Evolutionary conservation across 2,329 filamentous ascomycete genomes (phyloP).

Genomic region (Penicillium nordicum): DNA sequence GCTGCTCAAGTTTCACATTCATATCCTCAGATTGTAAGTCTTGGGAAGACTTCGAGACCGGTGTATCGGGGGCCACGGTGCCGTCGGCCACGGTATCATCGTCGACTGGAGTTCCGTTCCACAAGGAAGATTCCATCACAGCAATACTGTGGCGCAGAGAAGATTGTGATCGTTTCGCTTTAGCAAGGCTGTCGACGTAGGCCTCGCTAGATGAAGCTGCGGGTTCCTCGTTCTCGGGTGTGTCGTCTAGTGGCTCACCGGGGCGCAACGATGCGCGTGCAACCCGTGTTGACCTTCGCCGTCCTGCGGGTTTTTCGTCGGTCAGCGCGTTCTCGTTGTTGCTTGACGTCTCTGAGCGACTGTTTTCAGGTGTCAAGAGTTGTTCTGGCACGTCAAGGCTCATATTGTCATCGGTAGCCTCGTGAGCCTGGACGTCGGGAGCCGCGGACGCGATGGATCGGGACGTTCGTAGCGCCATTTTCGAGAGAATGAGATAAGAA

Average conservation of each 20-base stretch:
- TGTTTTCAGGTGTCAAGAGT: slow-evolving; percentile 44
- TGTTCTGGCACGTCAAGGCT: slow-evolving; percentile 38
- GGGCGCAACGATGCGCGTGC: slow-evolving; percentile 39
- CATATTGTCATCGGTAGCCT: slow-evolving; percentile 30
- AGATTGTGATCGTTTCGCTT: slow-evolving; percentile 34
- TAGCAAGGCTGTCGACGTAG: slow-evolving; percentile 39
- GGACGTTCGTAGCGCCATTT: slow-evolving; percentile 32
- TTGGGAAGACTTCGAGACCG: slow-evolving; percentile 35
- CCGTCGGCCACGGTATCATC: slow-evolving; percentile 23
- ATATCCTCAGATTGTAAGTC: slow-evolving; percentile 24
- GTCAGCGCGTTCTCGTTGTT: slow-evolving; percentile 37
- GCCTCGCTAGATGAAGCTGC: slow-evolving; percentile 24
- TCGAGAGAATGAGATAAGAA: slow-evolving; percentile 8
- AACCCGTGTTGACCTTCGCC: slow-evolving; percentile 39
- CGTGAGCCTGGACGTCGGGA: slow-evolving; percentile 29
- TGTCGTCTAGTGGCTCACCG: slow-evolving; percentile 28
- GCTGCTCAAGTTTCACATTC: slow-evolving; percentile 27
- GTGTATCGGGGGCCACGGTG: slow-evolving; percentile 33
- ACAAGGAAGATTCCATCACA: slow-evolving; percentile 37
- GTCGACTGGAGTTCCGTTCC: slow-evolving; percentile 23
- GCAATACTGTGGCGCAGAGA: slow-evolving; percentile 42
- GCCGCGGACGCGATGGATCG: slow-evolving; percentile 32
- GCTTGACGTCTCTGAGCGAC: slow-evolving; percentile 44
- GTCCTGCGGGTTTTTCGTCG: slow-evolving; percentile 33
- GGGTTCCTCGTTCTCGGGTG: slow-evolving; percentile 22